Base-by-base conservation (phyloP, 768 basidiomycete species). In the Phlebiopsis flavidoalba region DNA sequence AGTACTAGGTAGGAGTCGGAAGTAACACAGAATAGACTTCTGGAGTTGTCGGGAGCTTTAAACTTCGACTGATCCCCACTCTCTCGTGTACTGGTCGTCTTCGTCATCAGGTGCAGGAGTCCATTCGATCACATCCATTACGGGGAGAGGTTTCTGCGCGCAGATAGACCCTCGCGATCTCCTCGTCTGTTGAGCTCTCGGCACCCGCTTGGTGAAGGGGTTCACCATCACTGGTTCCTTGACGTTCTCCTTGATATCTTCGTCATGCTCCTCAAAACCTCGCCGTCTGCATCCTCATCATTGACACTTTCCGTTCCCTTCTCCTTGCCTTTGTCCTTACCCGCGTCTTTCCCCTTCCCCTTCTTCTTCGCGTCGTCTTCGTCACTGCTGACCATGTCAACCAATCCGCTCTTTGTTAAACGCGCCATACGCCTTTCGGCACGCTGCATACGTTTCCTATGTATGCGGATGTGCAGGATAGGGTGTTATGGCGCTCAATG, bases 391-490 rank as follows among this genome's bases (percentile, higher is more conserved):
- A 67, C 61, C 63, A 70, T 52, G 36, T 66, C 69, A n/a, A 56
- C 62, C 57, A 71, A 51, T 11, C 66, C 66, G 35, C 58, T 63
- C 37, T 61, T 63, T 54, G 68, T 68, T 43, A 72, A 60, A 31
- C 67, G 64, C 54, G 61, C 65, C 48, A 74, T 60, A 24, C 66
- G 60, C 22, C 66, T 58, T 49, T 62, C 63, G 14, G 68, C 67
- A 1, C 70, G 65, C 57, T 64, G 63, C n/a, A 72, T 66, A 52
- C 73, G 70, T 49, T 67, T 64, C 22, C 68, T 67, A 37, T 65
- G 66, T 40, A 64, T n/a, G 58, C 19, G 66, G 66, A 35, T 68
- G 65, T 52, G 69, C 68, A 1, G 72, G 72, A 51, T 58, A 66
- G 47, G 70, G 70, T 45, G 70, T 71, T 55, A 62, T 58, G 21